Evolutionary conservation across 2,329 filamentous ascomycete species (phyloP).

Genomic region (Diaporthe sp.): DNA sequence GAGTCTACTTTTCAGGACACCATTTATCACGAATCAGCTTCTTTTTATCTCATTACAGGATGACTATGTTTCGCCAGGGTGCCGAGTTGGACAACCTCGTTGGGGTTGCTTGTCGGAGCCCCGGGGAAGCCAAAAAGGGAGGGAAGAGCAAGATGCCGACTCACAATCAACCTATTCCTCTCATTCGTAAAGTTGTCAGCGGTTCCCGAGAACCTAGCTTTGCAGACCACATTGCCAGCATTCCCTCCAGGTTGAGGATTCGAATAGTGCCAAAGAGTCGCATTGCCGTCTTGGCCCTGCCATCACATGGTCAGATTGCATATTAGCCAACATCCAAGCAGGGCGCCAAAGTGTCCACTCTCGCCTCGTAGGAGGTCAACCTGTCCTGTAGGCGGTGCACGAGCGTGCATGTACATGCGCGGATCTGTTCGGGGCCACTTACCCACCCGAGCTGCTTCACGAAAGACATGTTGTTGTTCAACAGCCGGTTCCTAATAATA

Average conservation of each 20-base stretch:
- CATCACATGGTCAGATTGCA: background rate
- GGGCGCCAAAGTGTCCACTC: too few relatives aligned
- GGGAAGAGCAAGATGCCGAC: background rate
- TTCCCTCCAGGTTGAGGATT: background rate
- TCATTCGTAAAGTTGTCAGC: too few relatives aligned
- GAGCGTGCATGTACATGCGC: too few relatives aligned
- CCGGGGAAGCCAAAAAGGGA: too few relatives aligned
- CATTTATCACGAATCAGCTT: background rate
- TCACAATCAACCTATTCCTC: background rate
- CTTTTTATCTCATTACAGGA: background rate
- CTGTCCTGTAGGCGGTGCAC: too few relatives aligned
- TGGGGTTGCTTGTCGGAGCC: too few relatives aligned
- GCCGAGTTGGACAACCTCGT: too few relatives aligned
- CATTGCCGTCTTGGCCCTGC: background rate
- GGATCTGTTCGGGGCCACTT: background rate
- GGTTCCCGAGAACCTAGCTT: background rate
- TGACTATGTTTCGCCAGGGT: too few relatives aligned
- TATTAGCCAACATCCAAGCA: background rate
- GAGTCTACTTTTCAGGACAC: background rate
- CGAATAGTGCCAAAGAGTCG: conserved; percentile 21
- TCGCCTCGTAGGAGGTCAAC: too few relatives aligned
- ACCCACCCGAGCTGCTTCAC: conserved; percentile 29
- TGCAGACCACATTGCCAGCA: background rate
- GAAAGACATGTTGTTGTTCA: background rate
- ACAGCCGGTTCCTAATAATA: background rate